These are phyloP conservation scores for Cyclotella choctawhatcheeana DNA, from an alignment of 108 stramenopile species.

Conservation along the genomic window DNA sequence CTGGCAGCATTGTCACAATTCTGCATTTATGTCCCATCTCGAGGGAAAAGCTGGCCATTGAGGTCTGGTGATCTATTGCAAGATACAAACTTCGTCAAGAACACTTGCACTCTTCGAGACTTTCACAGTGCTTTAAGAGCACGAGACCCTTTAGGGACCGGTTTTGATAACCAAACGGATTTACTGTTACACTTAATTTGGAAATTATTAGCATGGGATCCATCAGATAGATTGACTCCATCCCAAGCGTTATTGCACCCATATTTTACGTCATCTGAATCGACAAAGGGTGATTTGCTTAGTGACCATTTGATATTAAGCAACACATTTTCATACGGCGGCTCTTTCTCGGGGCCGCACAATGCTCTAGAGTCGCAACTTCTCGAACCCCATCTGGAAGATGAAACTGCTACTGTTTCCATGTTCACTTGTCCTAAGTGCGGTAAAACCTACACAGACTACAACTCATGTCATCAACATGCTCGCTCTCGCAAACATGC, in stretches of 20 bases:
- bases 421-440: conserved; percentile 83
- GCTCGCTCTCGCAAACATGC: conserved; percentile 80
- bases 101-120: conserved; percentile 65
- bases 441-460: conserved; percentile 75
- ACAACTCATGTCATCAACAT: conserved; percentile 86
- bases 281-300: not conserved
- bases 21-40: conserved; percentile 76
- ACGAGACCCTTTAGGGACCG: conserved; percentile 81
- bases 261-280: conserved; percentile 60
- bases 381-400: conserved; percentile 72
- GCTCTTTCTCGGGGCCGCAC: conserved; percentile 49
- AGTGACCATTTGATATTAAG: not conserved
- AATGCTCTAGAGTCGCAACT: conserved; percentile 74
- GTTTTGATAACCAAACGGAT: conserved; percentile 72
- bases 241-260: conserved; percentile 76
- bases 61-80: conserved; percentile 75
- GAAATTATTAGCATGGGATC: conserved; percentile 79
- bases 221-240: conserved; percentile 70
- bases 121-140: conserved; percentile 81
- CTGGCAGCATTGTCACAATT: conserved; percentile 82
- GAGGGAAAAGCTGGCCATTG: conserved; percentile 66
- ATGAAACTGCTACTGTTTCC: conserved; percentile 47
- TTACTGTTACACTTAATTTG: conserved; percentile 78
- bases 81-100: conserved; percentile 47
- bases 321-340: not conserved